Evolutionary conservation across 2,329 filamentous ascomycete species (phyloP).

Genomic region (Cladosporium sp.): DNA sequence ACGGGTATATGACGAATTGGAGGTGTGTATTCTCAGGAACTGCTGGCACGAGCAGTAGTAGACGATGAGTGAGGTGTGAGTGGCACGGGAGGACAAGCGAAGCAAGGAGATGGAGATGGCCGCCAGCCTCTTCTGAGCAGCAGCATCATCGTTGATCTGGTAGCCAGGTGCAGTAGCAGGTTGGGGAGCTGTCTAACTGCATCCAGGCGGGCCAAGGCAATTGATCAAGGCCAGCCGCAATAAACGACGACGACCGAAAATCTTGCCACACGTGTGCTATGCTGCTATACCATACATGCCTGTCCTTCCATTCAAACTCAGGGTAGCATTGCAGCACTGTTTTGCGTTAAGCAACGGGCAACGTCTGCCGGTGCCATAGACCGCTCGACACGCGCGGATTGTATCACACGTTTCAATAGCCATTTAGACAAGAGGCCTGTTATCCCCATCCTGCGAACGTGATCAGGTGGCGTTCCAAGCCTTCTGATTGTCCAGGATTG

Average conservation of each 20-base stretch:
- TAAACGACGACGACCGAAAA: not conserved
- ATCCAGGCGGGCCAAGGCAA: conserved; percentile 11
- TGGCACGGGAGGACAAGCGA: not conserved
- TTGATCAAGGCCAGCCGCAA: conserved; percentile 2
- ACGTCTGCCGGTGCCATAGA: not conserved
- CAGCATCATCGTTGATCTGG: not conserved
- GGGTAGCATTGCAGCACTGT: not conserved
- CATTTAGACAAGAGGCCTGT: not conserved
- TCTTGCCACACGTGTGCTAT: not conserved
- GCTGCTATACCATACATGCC: not conserved
- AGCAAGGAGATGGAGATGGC: not conserved
- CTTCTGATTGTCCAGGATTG: not conserved
- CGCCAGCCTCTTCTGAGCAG: not conserved
- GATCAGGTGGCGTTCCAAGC: not conserved
- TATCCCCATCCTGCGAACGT: not conserved
- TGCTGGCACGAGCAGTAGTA: not conserved
- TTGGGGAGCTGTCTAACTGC: conserved; percentile 10
- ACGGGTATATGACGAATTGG: not conserved
- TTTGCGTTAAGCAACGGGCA: not conserved
- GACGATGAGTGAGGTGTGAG: not conserved
- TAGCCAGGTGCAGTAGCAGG: conserved; percentile 5
- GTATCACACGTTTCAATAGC: not conserved
- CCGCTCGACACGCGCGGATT: not conserved
- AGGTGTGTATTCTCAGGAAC: not conserved
- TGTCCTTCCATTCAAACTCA: not conserved